These are phyloP conservation scores for Podospora tetraspora DNA, from an alignment of 495 filamentous ascomycete species.

Conservation along the genomic window DNA sequence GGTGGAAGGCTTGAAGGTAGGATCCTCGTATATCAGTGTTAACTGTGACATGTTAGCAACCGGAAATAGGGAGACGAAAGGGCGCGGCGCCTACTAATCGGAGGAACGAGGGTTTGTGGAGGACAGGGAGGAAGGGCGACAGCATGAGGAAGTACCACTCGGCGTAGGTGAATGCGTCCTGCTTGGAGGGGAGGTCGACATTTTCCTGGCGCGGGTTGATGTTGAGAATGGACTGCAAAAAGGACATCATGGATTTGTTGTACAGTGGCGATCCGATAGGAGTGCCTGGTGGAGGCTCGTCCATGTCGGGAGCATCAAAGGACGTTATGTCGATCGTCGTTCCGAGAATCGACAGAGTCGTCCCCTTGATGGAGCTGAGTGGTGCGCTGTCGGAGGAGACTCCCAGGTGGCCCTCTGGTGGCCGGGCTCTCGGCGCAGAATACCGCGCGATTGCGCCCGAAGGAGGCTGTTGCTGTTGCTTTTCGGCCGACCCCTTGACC, in stretches of 20 bases:
- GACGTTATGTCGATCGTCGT: constrained; percentile 72
- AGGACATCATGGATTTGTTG: constrained; percentile 65
- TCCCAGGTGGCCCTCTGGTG: constrained; percentile 66
- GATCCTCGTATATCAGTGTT: constrained; percentile 57
- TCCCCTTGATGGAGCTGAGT: constrained; percentile 68
- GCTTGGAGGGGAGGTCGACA: constrained; percentile 50
- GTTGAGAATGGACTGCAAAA: constrained; percentile 56
- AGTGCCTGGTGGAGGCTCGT: constrained; percentile 49
- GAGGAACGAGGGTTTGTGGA: constrained; percentile 68
- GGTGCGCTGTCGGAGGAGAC: constrained; percentile 60
- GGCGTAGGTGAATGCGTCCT: constrained; percentile 57
- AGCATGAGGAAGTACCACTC: constrained; percentile 69
- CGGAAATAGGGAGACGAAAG: constrained; percentile 1
- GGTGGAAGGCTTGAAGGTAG: constrained; percentile 51
- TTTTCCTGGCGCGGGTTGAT: constrained; percentile 50
- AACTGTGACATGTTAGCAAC: constrained; percentile 38
- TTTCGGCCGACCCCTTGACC: constrained; percentile 42
- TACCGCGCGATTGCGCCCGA: constrained; percentile 23
- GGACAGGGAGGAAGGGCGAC: constrained; percentile 64
- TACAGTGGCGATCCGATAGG: constrained; percentile 41
- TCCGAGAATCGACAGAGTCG: constrained; percentile 65
- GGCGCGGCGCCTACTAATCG: constrained; percentile 46
- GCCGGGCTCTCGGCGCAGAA: constrained; percentile 33
- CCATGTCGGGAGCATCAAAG: constrained; percentile 59
- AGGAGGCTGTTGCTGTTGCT: constrained; percentile 16